Evolutionary conservation across 2,329 filamentous ascomycete species (phyloP).

Genomic region (Leptographium flavum): DNA sequence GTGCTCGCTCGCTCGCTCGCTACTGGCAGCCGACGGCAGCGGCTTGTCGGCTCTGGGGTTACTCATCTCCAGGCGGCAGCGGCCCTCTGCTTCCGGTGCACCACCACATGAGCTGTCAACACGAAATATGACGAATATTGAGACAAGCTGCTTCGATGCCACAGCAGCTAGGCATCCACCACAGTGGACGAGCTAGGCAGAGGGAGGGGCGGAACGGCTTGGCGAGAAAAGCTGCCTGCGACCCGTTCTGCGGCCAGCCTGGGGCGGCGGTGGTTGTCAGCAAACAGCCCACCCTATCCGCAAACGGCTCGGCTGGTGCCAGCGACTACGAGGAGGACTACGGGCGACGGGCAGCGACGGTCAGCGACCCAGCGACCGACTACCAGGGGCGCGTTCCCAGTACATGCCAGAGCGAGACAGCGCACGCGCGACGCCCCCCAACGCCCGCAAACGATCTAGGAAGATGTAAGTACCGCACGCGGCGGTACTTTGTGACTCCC

Average conservation of each 20-base stretch:
- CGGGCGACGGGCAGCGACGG: too few species aligned
- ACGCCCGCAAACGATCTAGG: neutral
- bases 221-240: neutral
- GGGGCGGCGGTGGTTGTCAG: neutral
- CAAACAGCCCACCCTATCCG: neutral
- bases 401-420: conserved; percentile 2
- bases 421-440: neutral
- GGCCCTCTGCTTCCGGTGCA: too few species aligned
- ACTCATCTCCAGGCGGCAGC: too few species aligned
- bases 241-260: conserved; percentile 1
- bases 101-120: too few species aligned
- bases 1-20: neutral
- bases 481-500: too few species aligned
- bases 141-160: neutral
- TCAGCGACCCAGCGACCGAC: too few species aligned
- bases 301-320: neutral
- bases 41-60: neutral
- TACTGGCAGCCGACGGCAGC: neutral
- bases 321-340: too few species aligned
- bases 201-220: neutral
- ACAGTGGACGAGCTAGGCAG: neutral
- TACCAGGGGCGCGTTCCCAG: neutral
- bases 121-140: neutral
- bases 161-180: neutral
- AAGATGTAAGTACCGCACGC: too few species aligned